Percentiles rank a stretch among this genome's conserved stretches.
These are phyloP conservation scores for Suhomyces bribrorum DNA, from an alignment of 1,139 yeast genomes.

Conservation along the genomic window DNA sequence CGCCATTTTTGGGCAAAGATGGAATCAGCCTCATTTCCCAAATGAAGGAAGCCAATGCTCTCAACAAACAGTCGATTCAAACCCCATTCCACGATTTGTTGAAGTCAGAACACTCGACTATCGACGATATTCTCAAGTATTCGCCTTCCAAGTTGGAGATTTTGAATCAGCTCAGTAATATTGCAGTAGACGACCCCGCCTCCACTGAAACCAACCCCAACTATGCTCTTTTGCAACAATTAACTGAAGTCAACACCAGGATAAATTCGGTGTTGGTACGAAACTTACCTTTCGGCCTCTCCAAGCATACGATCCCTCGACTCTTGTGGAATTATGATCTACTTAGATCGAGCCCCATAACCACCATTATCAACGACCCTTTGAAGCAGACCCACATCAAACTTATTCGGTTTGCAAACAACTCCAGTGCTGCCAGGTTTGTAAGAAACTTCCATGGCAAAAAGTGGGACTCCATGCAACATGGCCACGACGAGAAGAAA, in stretches of 20 bases:
- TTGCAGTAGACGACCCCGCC: constrained; percentile 5
- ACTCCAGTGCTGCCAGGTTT: constrained; percentile 53
- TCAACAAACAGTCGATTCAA: constrained; percentile 5
- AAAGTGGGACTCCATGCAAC: constrained; percentile 37
- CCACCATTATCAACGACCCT: constrained; percentile 30
- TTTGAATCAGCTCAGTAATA: constrained; percentile 8
- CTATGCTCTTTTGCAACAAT: constrained; percentile 15
- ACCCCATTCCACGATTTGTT: constrained; percentile 11
- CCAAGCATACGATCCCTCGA: constrained; percentile 31
- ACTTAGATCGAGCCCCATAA: constrained; percentile 21
- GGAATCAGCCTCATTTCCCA: constrained; percentile 3
- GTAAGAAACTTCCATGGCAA: constrained; percentile 57
- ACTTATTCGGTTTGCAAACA: constrained; percentile 50
- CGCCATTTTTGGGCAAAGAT: constrained; percentile 26
- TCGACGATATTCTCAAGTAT: constrained; percentile 16
- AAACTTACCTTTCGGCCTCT: constrained; percentile 44
- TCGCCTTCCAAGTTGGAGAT: constrained; percentile 13
- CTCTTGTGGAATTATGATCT: constrained; percentile 46
- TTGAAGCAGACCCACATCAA: constrained; percentile 27
- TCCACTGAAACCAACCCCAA: constrained; percentile 12
- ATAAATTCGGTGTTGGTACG: constrained; percentile 33
- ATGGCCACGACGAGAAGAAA: constrained; percentile 28
- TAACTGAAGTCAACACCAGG: constrained; percentile 18
- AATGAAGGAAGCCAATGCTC: constrained; percentile 3
- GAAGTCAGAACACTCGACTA: constrained; percentile 8